These are phyloP conservation scores for Scleroderma bovista DNA, from an alignment of 768 basidiomycete species.

Conservation along the genomic window DNA sequence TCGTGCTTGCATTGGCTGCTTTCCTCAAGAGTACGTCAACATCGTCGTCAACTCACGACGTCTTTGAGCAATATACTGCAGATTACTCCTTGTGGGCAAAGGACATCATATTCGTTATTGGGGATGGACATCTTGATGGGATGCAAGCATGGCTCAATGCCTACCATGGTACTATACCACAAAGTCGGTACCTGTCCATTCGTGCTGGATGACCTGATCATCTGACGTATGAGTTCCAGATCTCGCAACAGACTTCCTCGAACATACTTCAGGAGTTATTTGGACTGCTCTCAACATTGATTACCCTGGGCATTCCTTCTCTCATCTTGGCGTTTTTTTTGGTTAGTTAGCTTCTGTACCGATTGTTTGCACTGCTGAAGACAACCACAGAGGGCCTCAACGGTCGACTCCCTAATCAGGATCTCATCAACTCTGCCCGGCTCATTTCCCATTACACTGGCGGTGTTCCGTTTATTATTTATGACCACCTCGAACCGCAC, in stretches of 20 bases:
- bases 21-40: constrained; percentile 69
- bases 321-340: constrained; percentile 90
- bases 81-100: constrained; percentile 93
- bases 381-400: constrained; percentile 80
- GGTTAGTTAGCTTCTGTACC: constrained; percentile 44
- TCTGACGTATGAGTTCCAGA: constrained; percentile 38
- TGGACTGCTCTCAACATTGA: constrained; percentile 96
- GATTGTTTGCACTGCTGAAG: constrained; percentile 1
- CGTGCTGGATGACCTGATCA: neutral
- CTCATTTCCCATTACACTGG: constrained; percentile 67
- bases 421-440: constrained; percentile 79
- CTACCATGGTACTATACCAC: constrained; percentile 68
- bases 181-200: constrained; percentile 43
- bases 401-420: constrained; percentile 93
- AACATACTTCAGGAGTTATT: constrained; percentile 75
- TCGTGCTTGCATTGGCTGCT: constrained; percentile 75
- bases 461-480: constrained; percentile 72
- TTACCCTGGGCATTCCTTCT: constrained; percentile 96
- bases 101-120: constrained; percentile 85
- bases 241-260: constrained; percentile 56
- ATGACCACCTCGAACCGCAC: constrained; percentile 63
- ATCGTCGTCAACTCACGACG: neutral
- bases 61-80: constrained; percentile 25
- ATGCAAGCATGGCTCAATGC: constrained; percentile 88
- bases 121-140: constrained; percentile 85